Percentiles rank a stretch among this genome's conserved stretches.
phyloP scores from a whole-genome alignment of 257 asterid species.

The Nicotiana tabacum region DNA sequence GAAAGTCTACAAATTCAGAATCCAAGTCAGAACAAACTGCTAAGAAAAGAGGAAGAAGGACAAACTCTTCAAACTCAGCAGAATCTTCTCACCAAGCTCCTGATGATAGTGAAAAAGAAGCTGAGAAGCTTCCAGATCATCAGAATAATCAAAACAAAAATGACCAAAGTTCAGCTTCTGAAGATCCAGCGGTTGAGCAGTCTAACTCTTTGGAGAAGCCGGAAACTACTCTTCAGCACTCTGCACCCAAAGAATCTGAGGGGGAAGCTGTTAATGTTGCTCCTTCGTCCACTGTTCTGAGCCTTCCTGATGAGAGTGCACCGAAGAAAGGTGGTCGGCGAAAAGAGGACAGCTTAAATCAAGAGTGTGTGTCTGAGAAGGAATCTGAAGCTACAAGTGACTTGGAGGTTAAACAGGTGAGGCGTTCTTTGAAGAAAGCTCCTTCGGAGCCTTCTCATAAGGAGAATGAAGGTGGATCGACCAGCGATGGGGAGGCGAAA shows the following conservation, averaged over 20 bases:
- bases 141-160: conserved; percentile 30
- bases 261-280: conserved; percentile 40
- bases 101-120: conserved; percentile 31
- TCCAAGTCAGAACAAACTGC: conserved; percentile 30
- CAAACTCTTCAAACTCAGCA: conserved; percentile 26
- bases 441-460: conserved; percentile 29
- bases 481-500: conserved; percentile 47
- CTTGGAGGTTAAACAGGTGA: conserved; percentile 27
- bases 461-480: conserved; percentile 38
- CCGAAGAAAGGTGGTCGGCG: conserved; percentile 25
- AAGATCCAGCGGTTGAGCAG: conserved; percentile 33
- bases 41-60: conserved; percentile 23
- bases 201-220: conserved; percentile 29
- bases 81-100: conserved; percentile 38
- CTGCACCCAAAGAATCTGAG: conserved; percentile 42
- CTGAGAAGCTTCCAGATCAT: conserved; percentile 34
- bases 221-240: conserved; percentile 29
- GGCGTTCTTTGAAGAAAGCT: conserved; percentile 20
- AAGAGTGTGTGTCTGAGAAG: conserved; percentile 37
- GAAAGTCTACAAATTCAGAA: conserved; percentile 29
- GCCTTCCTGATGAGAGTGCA: conserved; percentile 37
- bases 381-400: conserved; percentile 43
- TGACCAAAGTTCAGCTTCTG: conserved; percentile 33
- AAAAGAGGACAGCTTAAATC: conserved; percentile 31
- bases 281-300: conserved; percentile 47